Evolutionary conservation across 73 alveolate genomes (phyloP), one percentile per base, ranked within the genome.

Genomic region (Paramecium sonneborni): DNA sequence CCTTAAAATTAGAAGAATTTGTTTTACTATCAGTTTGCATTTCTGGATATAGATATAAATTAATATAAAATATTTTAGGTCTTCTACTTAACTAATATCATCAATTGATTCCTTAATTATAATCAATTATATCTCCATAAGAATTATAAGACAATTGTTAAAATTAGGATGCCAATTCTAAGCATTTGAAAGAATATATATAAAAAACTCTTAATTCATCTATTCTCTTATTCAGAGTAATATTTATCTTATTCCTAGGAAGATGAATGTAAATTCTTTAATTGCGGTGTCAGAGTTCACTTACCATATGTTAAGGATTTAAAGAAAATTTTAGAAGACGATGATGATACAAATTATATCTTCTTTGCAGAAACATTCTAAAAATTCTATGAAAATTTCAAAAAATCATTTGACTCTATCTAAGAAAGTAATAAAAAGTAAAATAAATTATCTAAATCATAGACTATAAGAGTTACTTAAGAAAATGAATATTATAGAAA

Each of bases 211-310:
- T 62, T 6, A 62, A 62, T 62, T 2, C 21, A 5, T 26, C 84
- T 12, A 62, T 62, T 14, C 24, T 62, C 0, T 12, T 26, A 14
- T 62, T 62, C 24, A 62, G 84, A 24, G 84, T 62, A 23, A 26
- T 62, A 23, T 14, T 12, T 62, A 12, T 62, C 1, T 1, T 26
- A 23, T 26, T 62, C 68, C 24, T 48, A 62, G 84, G 84, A 62
- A 62, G 84, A 62, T 30, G 84, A 62, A 62, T 62, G 84, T 3
- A 62, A 14, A 62, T 62, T 62, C 44, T 62, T 30, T 62, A 62
- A 62, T 26, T 62, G 11, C 7, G 26, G 84, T 30, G 12, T 30
- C 18, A 14, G 39, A 11, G 39, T 0, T 0, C 9, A 32, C 14
- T 0, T 26, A n/a, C 30, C 12, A 23, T 18, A 62, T 14, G 44